Evolutionary conservation across 108 stramenopile species (phyloP).

Genomic region (Seminavis robusta): DNA sequence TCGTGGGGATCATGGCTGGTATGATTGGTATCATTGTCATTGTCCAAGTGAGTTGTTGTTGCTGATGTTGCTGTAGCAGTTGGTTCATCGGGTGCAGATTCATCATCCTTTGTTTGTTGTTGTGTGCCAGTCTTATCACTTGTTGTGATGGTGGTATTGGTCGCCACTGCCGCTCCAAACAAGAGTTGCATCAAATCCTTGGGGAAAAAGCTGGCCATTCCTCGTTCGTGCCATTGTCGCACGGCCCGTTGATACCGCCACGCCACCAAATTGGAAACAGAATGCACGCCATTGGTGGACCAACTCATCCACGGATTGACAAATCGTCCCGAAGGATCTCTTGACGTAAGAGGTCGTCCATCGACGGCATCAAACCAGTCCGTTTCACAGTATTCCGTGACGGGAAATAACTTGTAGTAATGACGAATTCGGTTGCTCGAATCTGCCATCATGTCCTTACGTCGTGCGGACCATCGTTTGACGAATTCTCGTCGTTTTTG

Average conservation of each 20-base stretch:
- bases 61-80: neutral
- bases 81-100: constrained; percentile 1
- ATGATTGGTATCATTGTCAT: neutral
- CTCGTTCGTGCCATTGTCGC: constrained; percentile 13
- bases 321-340: constrained; percentile 69
- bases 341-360: constrained; percentile 68
- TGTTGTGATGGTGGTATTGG: neutral
- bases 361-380: constrained; percentile 65
- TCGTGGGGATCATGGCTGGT: neutral
- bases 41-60: constrained; percentile 1
- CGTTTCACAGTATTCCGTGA: constrained; percentile 54
- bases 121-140: neutral
- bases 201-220: constrained; percentile 17
- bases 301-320: constrained; percentile 83
- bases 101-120: no score
- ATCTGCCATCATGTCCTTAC: no score
- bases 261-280: constrained; percentile 39
- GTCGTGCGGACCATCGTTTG: no score
- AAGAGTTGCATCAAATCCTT: constrained; percentile 11
- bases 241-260: constrained; percentile 50
- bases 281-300: constrained; percentile 66
- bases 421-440: no score
- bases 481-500: no score
- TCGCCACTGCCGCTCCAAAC: constrained; percentile 1
- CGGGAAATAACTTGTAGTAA: no score